Base-by-base conservation (phyloP, 192 early-diverging fungal genomes). In the Linderina pennispora region DNA sequence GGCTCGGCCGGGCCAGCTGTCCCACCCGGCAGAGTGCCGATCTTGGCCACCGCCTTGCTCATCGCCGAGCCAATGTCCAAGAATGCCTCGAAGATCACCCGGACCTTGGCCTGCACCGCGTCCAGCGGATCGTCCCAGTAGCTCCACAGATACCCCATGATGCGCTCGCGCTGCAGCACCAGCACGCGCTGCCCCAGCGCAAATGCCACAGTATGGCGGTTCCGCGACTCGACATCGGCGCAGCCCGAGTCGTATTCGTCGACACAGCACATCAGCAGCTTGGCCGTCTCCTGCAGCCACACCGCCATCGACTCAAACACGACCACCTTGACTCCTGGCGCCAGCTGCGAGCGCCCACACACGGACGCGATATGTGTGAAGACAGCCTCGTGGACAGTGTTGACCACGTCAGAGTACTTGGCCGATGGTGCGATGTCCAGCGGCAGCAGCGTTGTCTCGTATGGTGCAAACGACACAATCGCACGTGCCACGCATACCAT, bases 121-220 rank as follows among this genome's bases (percentile, higher is more conserved):
- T 94, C 89, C 6, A 89, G 61, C 5, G 87, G 88, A 55, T 94
- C 91, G 47, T 94, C 89, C 88, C 91, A 94, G 46, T 84, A 79
- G 46, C 83, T 78, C 58, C 80, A 82, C 32, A 91, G 78, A 48
- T 86, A 85, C 4, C 73, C 80, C 45, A 90, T 79, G 18, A 88
- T 58, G 18, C 63, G 56, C 31, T 86, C 80, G 42, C 58, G 63
- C 38, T 73, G 69, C 23, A 65, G 28, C n/a, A 49, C 33, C 34
- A 73, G 51, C n/a, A 73, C 54, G 32, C 69, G 57, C 46, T 61
- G 53, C 13, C 69, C 62, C 1, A 73, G 53, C 23, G 45, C 69
- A 59, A 59, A 59, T 8, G 61, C 60, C 4, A 42, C 50, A n/a
- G n/a, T n/a, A n/a, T n/a, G n/a, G n/a, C n/a, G n/a, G 4, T 16